A percentile compares a stretch with the other conserved stretches of the same genome.
Evolutionary conservation across 805 yeast species (phyloP).

Genomic region (Kluyveromyces aestuarii): DNA sequence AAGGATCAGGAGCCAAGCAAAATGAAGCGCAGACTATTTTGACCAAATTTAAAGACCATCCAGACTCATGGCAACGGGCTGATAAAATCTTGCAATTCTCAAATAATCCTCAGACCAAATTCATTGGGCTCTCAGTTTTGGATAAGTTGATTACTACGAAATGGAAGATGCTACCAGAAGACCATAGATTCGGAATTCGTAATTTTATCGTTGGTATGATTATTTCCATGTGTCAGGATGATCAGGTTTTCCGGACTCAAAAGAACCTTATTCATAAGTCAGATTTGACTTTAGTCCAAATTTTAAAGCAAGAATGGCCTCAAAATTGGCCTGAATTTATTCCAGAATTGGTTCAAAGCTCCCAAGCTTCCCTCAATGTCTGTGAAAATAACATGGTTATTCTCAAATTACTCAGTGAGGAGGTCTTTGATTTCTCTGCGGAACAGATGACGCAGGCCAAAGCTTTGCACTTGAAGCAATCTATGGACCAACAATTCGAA

Average conservation of each 20-base stretch:
- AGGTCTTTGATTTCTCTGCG: constrained; percentile 90
- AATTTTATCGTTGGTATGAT: constrained; percentile 92
- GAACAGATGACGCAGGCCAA: constrained; percentile 97
- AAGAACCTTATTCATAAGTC: constrained; percentile 85
- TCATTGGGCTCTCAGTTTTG: constrained; percentile 81
- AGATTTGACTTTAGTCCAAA: constrained; percentile 87
- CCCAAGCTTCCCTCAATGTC: constrained; percentile 79
- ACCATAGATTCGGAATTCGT: constrained; percentile 86
- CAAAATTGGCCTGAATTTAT: constrained; percentile 96
- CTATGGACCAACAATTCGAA: constrained; percentile 84
- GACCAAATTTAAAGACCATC: constrained; percentile 83
- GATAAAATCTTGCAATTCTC: constrained; percentile 80
- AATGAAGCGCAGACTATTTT: constrained; percentile 62
- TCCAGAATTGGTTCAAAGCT: constrained; percentile 82
- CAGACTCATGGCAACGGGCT: constrained; percentile 92
- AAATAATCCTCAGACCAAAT: constrained; percentile 77
- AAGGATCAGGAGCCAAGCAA: constrained; percentile 61
- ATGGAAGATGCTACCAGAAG: constrained; percentile 88
- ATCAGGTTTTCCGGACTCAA: constrained; percentile 56
- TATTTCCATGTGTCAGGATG: constrained; percentile 81
- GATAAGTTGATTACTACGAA: constrained; percentile 84
- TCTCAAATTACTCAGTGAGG: constrained; percentile 82
- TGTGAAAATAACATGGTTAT: constrained; percentile 97
- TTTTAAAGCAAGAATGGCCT: constrained; percentile 98
- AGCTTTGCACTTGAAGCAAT: constrained; percentile 68